Evolutionary conservation across 192 early-diverging fungal genomes (phyloP), one percentile per base, ranked within the genome.

Genomic region (Gaertneriomyces semiglobifer): DNA sequence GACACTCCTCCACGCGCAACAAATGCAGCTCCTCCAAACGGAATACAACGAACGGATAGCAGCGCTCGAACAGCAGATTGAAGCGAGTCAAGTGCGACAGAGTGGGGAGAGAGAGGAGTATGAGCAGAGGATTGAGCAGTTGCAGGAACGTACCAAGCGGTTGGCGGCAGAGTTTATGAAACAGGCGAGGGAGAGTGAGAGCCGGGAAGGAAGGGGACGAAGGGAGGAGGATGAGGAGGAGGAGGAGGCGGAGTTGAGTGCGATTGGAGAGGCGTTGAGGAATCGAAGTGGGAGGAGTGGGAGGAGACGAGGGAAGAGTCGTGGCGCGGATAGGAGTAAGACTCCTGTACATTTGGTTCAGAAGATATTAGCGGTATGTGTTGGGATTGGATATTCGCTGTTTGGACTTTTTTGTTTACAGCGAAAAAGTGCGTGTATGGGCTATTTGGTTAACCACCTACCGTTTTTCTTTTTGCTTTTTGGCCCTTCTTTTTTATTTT

Each of bases 1-100:
- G 0, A 84, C 84, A 14, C 72, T 86, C 6, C 61, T 86, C 16
- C 84, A 86, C 61, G 82, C 78, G 4, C 84, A 86, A 47, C 84
- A 86, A 56, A 72, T 86, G 70, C 82, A 86, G 50, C 55, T 78
- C 18, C 55, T 86, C 46, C 74, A 80, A 46, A 59, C 75, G 9
- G 82, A 84, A 76, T 84, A 79, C 53, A 77, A 71, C 54, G 74
- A 76, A 42, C 68, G 63, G 0, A 70, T 80, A 25, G 10, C 62
- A 12, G 7, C 25, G 0, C 51, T 74, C n/a, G 61, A 60, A 6
- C 43, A 41, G 5, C 9, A 50, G n/a, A 81, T 83, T 25, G 68
- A 73, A n/a, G 68, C 71, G 10, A 50, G 58, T 56, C 52, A 81
- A 20, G 53, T 48, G 4, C 56, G 53, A 9, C 72, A 76, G 19